These are phyloP conservation scores for Taphrina flavorubra DNA, from an alignment of 1,139 yeast genomes.

Conservation along the genomic window DNA sequence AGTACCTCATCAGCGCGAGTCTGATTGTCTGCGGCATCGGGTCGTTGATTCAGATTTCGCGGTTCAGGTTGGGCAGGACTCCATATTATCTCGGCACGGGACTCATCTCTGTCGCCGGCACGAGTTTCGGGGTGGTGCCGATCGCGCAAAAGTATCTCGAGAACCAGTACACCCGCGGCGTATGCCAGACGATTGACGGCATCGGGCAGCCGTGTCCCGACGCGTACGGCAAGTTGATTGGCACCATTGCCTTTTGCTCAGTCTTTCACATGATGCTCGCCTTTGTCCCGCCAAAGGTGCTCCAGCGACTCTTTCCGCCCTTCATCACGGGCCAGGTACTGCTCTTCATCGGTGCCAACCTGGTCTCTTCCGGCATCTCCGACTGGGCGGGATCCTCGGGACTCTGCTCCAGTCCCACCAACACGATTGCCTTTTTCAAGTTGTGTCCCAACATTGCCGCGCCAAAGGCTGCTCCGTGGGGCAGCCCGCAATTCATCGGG, in stretches of 20 bases:
- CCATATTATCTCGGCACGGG: slow-evolving; percentile 71
- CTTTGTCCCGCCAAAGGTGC: slow-evolving; percentile 71
- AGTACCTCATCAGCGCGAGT: slow-evolving; percentile 72
- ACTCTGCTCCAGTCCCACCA: slow-evolving; percentile 50
- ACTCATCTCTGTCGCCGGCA: slow-evolving; percentile 82
- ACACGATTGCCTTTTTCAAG: slow-evolving; percentile 56
- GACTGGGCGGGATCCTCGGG: slow-evolving; percentile 92
- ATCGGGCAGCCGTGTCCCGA: slow-evolving; percentile 79
- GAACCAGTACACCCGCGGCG: slow-evolving; percentile 75
- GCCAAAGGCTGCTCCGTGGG: slow-evolving; percentile 72
- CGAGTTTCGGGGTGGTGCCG: slow-evolving; percentile 84
- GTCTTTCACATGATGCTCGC: slow-evolving; percentile 72
- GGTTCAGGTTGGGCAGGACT: slow-evolving; percentile 55
- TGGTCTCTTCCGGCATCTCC: slow-evolving; percentile 71
- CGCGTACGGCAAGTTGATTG: slow-evolving; percentile 86
- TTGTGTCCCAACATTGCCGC: slow-evolving; percentile 58
- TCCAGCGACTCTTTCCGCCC: slow-evolving; percentile 81
- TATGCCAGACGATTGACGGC: slow-evolving; percentile 68
- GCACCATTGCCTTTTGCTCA: slow-evolving; percentile 77
- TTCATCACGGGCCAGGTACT: slow-evolving; percentile 93
- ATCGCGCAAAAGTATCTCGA: slow-evolving; percentile 78
- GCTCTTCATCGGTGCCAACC: slow-evolving; percentile 72
- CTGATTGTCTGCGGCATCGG: slow-evolving; percentile 76
- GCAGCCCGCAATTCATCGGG: slow-evolving; percentile 83
- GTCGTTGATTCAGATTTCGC: slow-evolving; percentile 76